Conservation (phyloP, 2,329 filamentous ascomycete genomes). For the Pezicula radicicola region DNA sequence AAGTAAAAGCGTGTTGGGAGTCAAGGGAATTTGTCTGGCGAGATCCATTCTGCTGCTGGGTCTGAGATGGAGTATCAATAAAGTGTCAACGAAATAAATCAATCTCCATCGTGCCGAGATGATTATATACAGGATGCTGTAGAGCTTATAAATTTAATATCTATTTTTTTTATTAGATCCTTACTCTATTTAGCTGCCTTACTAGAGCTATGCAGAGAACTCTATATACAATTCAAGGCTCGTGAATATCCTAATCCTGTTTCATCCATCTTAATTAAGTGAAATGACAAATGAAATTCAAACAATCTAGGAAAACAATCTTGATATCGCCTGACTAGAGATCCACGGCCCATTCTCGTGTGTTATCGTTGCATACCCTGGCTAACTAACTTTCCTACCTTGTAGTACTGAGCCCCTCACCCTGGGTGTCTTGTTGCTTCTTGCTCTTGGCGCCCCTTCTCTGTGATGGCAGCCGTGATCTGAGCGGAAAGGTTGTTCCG, state of each 20-base stretch:
- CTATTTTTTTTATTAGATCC: not conserved
- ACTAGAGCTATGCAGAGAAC: slow-evolving; percentile 2
- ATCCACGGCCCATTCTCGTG: slow-evolving; percentile 1
- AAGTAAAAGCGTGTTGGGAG: slow-evolving; percentile 3
- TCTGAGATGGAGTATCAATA: slow-evolving; percentile 2
- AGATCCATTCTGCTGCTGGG: slow-evolving; percentile 1
- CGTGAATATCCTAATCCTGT: slow-evolving; percentile 1
- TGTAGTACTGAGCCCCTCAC: not conserved
- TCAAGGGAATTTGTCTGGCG: slow-evolving; percentile 1
- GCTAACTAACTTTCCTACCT: slow-evolving; percentile 1
- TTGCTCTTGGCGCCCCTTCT: no score
- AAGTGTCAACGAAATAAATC: slow-evolving; percentile 1
- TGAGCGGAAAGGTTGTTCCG: no score
- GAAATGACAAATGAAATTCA: slow-evolving; percentile 4
- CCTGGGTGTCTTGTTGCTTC: not conserved
- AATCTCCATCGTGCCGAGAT: not conserved
- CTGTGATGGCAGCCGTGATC: no score
- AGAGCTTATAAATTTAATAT: slow-evolving; percentile 2
- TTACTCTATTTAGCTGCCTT: slow-evolving; percentile 1
- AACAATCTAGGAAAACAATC: slow-evolving; percentile 5
- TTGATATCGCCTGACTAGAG: not conserved
- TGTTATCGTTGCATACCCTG: slow-evolving; percentile 3
- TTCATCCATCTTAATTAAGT: not conserved
- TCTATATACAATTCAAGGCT: slow-evolving; percentile 1
- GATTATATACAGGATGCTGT: slow-evolving; percentile 3